Percentiles rank a stretch among this genome's conserved stretches.
Conservation (phyloP, 140 eudicot species). For the Stevia rebaudiana region DNA sequence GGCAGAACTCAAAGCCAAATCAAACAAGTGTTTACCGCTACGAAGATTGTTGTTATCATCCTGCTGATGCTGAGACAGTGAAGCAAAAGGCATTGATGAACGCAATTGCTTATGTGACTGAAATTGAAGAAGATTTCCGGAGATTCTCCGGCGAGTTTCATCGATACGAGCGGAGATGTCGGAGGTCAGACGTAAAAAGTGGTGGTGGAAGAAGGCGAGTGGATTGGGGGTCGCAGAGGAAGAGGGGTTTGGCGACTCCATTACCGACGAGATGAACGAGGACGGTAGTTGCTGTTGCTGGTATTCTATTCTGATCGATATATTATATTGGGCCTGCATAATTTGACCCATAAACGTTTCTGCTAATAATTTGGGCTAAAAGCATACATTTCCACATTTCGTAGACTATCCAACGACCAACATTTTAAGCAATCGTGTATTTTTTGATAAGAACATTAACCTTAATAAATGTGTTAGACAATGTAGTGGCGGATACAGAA, state of each 20-base stretch:
- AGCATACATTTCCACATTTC: too few species aligned
- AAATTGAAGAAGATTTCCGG: constrained; percentile 34
- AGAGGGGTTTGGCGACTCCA: constrained; percentile 56
- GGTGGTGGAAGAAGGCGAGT: constrained; percentile 61
- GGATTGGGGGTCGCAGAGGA: constrained; percentile 51
- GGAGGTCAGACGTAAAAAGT: constrained; percentile 44
- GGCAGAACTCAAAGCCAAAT: constrained; percentile 46
- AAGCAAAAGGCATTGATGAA: constrained; percentile 55
- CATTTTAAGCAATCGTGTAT: too few species aligned
- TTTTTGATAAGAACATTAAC: too few species aligned
- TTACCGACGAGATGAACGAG: constrained; percentile 20
- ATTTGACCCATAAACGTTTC: not conserved
- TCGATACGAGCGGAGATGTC: constrained; percentile 52
- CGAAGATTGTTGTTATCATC: constrained; percentile 2
- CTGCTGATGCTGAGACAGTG: constrained; percentile 40
- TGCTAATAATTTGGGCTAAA: not conserved
- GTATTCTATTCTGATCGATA: not conserved
- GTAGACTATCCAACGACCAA: too few species aligned
- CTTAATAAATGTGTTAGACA: too few species aligned
- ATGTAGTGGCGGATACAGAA: too few species aligned
- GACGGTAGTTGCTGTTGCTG: not conserved
- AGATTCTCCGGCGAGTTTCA: constrained; percentile 34
- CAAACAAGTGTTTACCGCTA: constrained; percentile 35
- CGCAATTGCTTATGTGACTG: constrained; percentile 9
- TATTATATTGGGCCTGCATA: not conserved